These are phyloP conservation scores for Colletotrichum orbiculare DNA, from an alignment of 2,329 filamentous ascomycete genomes.

Conservation along the genomic window DNA sequence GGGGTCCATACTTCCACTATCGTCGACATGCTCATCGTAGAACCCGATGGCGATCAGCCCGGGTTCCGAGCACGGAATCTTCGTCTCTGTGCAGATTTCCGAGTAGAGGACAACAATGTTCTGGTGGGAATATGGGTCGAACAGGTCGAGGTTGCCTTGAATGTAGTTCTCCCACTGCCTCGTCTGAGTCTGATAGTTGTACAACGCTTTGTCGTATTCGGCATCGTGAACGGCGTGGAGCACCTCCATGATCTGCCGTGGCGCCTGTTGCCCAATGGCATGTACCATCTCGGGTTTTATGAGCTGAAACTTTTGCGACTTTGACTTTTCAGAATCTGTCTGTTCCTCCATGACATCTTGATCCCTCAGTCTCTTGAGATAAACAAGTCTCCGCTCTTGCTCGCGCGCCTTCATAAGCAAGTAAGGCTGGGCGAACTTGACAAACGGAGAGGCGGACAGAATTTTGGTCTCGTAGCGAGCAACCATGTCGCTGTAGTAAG, in stretches of 20 bases:
- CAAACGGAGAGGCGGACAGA: slow-evolving; percentile 93
- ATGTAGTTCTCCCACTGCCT: slow-evolving; percentile 97
- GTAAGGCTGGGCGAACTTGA: slow-evolving; percentile 94
- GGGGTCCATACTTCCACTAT: slow-evolving; percentile 73
- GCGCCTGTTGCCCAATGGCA: slow-evolving; percentile 80
- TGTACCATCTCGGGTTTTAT: slow-evolving; percentile 98
- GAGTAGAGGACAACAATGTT: slow-evolving; percentile 96
- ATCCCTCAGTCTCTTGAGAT: slow-evolving; percentile 85
- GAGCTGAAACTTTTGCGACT: slow-evolving; percentile 82
- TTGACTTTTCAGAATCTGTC: slow-evolving; percentile 69
- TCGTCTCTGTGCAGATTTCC: slow-evolving; percentile 91
- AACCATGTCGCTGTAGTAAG: slow-evolving; percentile 95
- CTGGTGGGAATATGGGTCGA: slow-evolving; percentile 95
- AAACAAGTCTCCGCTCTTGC: slow-evolving; percentile 85
- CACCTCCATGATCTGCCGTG: slow-evolving; percentile 90
- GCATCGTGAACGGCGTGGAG: slow-evolving; percentile 95
- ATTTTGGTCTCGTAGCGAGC: slow-evolving; percentile 93
- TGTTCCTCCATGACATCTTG: slow-evolving; percentile 72
- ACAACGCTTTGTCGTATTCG: slow-evolving; percentile 93
- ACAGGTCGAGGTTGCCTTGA: slow-evolving; percentile 86
- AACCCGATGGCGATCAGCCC: slow-evolving; percentile 91
- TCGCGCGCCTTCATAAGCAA: slow-evolving; percentile 91
- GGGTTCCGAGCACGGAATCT: slow-evolving; percentile 91
- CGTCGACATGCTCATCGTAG: slow-evolving; percentile 86
- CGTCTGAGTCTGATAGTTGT: slow-evolving; percentile 94